A percentile compares a stretch with the other conserved stretches of the same genome.
These are phyloP conservation scores for Gaultheria prostrata DNA, from an alignment of 148 eudicot genomes.

Conservation along the genomic window DNA sequence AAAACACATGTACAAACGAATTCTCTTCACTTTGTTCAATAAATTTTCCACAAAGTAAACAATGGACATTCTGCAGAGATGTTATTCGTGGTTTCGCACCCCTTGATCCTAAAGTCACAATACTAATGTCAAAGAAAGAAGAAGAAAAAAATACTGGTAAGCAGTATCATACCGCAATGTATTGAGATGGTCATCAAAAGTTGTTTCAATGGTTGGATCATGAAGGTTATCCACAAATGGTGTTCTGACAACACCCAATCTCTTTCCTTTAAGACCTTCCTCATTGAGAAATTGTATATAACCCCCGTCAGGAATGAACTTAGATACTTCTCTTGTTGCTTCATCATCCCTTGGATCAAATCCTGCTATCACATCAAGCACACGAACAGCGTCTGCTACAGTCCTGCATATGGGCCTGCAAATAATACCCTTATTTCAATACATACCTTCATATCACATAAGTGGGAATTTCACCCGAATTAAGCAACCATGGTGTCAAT, in stretches of 20 bases:
- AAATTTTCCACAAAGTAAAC: not conserved
- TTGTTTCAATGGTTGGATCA: not conserved
- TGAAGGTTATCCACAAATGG: slow-evolving; percentile 26
- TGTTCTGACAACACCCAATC: slow-evolving; percentile 38
- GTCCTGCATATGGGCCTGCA: slow-evolving; percentile 47
- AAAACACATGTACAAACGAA: not conserved
- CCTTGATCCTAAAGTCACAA: not conserved
- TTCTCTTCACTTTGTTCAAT: not conserved
- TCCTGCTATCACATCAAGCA: slow-evolving; percentile 45
- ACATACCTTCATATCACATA: not conserved
- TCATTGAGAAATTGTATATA: slow-evolving; percentile 42
- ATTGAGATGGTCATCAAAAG: slow-evolving; percentile 32
- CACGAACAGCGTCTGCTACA: slow-evolving; percentile 43
- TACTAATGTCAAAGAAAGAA: not conserved
- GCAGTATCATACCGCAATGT: slow-evolving; percentile 30
- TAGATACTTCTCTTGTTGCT: slow-evolving; percentile 40
- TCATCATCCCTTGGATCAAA: slow-evolving; percentile 32
- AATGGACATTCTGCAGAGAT: not conserved
- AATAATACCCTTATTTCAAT: not conserved
- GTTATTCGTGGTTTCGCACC: not conserved
- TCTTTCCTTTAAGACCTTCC: slow-evolving; percentile 45
- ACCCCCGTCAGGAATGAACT: slow-evolving; percentile 42
- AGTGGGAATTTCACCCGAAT: not conserved
- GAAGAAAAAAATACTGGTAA: not conserved
- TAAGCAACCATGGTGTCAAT: not conserved